Conservation (phyloP, 2,329 filamentous ascomycete species). For the Pseudogymnoascus sp. region DNA sequence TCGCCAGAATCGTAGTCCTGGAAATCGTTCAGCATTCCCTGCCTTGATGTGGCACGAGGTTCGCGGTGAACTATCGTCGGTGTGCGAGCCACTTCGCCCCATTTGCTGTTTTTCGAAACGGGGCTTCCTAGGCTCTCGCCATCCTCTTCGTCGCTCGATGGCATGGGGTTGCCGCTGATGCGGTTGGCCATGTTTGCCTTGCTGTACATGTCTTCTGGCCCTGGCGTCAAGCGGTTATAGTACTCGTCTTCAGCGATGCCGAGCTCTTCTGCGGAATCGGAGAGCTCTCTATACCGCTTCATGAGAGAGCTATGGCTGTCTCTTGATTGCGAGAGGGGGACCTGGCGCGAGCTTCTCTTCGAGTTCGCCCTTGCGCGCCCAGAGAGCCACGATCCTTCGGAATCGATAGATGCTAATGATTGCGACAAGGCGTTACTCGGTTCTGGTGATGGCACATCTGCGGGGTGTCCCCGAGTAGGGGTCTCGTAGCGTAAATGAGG, state of each 20-base stretch:
- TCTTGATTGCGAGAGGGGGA: slow-evolving; percentile 33
- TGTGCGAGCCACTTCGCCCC: slow-evolving; percentile 33
- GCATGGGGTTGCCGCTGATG: slow-evolving; percentile 37
- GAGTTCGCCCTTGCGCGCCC: slow-evolving; percentile 48
- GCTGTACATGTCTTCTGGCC: slow-evolving; percentile 23
- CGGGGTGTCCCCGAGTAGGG: slow-evolving; percentile 36
- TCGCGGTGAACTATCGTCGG: slow-evolving; percentile 57
- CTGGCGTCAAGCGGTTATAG: slow-evolving; percentile 46
- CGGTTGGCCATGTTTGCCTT: slow-evolving; percentile 33
- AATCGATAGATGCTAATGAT: slow-evolving; percentile 89
- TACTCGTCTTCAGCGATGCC: slow-evolving; percentile 65
- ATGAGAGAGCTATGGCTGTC: slow-evolving; percentile 35
- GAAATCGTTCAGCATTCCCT: slow-evolving; percentile 39
- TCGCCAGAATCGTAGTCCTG: slow-evolving; percentile 17
- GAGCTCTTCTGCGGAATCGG: slow-evolving; percentile 57
- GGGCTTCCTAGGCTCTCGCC: slow-evolving; percentile 30
- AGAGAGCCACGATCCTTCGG: slow-evolving; percentile 91
- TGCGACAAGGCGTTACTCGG: slow-evolving; percentile 53
- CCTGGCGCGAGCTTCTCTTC: slow-evolving; percentile 28
- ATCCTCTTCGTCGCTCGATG: slow-evolving; percentile 52
- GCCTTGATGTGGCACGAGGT: slow-evolving; percentile 48
- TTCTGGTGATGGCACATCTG: slow-evolving; percentile 42
- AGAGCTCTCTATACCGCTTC: slow-evolving; percentile 42
- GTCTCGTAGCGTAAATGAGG: slow-evolving; percentile 35
- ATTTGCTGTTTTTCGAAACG: slow-evolving; percentile 23